Evolutionary conservation across 2,329 filamentous ascomycete genomes (phyloP).

Genomic region (Diaporthe velutina): DNA sequence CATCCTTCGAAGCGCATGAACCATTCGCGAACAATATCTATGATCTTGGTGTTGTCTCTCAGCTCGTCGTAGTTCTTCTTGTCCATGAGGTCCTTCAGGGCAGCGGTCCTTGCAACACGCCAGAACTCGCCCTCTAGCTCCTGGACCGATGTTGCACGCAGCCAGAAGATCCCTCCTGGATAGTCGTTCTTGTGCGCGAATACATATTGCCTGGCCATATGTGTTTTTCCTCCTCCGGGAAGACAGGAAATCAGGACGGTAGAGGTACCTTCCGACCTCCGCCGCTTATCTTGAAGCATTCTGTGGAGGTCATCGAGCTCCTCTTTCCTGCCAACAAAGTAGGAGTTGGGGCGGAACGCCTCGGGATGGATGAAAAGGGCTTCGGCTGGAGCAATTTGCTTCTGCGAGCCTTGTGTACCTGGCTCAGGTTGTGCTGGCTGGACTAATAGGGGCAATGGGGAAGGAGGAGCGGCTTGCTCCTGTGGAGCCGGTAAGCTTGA

Average conservation of each 20-base stretch:
- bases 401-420: constrained; percentile 3
- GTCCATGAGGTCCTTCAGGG: constrained; percentile 58
- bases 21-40: constrained; percentile 72
- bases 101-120: constrained; percentile 72
- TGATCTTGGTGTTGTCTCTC: constrained; percentile 59
- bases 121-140: constrained; percentile 74
- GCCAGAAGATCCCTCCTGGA: constrained; percentile 78
- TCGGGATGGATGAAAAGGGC: constrained; percentile 62
- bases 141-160: constrained; percentile 70
- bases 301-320: constrained; percentile 70
- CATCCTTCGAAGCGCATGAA: constrained; percentile 72
- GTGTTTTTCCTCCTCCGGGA: constrained; percentile 77
- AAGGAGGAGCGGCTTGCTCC: constrained; percentile 33
- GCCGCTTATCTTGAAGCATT: constrained; percentile 69
- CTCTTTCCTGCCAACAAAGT: constrained; percentile 71
- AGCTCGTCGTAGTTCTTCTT: constrained; percentile 55
- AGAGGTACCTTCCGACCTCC: constrained; percentile 68
- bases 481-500: constrained; percentile 24
- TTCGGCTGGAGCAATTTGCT: constrained; percentile 33
- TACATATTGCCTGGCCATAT: constrained; percentile 76
- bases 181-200: constrained; percentile 71
- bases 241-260: constrained; percentile 75
- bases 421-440: constrained; percentile 14
- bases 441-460: constrained; percentile 39
- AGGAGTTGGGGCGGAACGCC: constrained; percentile 72